Base-by-base conservation (phyloP, 345 rosid genomes). In the Ceriops decandra region DNA sequence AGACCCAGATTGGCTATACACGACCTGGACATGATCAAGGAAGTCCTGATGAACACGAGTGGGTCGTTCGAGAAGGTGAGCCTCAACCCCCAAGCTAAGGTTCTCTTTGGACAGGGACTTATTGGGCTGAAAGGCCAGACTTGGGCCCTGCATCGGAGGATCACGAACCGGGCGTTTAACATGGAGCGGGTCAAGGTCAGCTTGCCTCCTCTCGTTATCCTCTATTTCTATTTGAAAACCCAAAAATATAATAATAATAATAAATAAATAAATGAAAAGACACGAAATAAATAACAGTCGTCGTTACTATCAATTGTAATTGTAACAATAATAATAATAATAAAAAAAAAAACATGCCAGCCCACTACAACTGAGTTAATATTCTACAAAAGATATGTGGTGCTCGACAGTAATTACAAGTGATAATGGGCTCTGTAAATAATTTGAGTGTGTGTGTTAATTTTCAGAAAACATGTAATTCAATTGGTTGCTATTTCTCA, bases 151-250 rank as follows among this genome's bases (percentile, higher is more conserved):
- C 98, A 87, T 36, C 71, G 96, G 74, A 73, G 89, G 76, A 83
- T 93, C 57, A 73, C 85, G 0, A 82, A 76, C 72, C 93, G 81
- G 72, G 97, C 93, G 66, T 87, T 90, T 38, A 74, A 59, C 16
- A 75, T 82, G 80, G 93, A 87, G 36, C 83, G 80, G 72, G 86
- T 90, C 58, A 90, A 86, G 96, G 97, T 93, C 24, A 74, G 27
- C 56, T 32, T 62, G 16, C 24, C 0, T 17, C n/a, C 36, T 33
- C 36, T 33, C 36, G 36, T 33, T 33, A 33, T 33, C 10, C 36
- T 7, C 10, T 7, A 7, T 33, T 33, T 7, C 36, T 33, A 33
- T 6, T 7, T 33, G 27, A 36, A 22, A 38, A 35, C 10, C 9
- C 8, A 33, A 38, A 19, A 63, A 24, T 24, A 24, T 24, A 19